These are phyloP conservation scores for Lagenidium giganteum DNA, from an alignment of 352 stramenopile genomes.

Conservation along the genomic window DNA sequence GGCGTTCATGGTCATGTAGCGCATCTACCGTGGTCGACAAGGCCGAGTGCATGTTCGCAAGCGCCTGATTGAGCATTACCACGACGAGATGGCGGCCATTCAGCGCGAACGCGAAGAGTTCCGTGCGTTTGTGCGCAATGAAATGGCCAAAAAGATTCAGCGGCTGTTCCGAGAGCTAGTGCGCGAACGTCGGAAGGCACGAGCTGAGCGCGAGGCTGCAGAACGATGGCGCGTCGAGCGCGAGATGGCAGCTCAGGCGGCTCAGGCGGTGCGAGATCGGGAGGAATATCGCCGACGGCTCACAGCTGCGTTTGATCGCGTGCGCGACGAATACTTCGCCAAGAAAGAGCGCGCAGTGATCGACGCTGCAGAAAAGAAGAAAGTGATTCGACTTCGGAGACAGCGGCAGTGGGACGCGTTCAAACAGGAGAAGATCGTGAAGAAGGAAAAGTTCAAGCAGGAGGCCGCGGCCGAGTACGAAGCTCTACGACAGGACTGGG, in stretches of 20 bases:
- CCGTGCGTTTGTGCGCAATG: constrained; percentile 20
- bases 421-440: constrained; percentile 26
- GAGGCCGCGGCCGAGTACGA: constrained; percentile 30
- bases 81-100: constrained; percentile 46
- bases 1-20: constrained; percentile 13
- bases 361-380: constrained; percentile 54
- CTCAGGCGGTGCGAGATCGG: constrained; percentile 23
- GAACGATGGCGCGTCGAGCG: constrained; percentile 23
- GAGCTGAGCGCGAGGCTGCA: constrained; percentile 20
- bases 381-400: constrained; percentile 41
- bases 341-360: constrained; percentile 38
- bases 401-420: constrained; percentile 62
- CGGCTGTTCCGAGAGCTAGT: constrained; percentile 31
- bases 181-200: constrained; percentile 12
- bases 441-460: constrained; percentile 33
- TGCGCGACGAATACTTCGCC: constrained; percentile 40
- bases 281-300: constrained; percentile 36
- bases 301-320: constrained; percentile 41
- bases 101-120: constrained; percentile 50
- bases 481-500: constrained; percentile 38
- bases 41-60: constrained; percentile 34
- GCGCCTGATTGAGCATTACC: constrained; percentile 39
- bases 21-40: constrained; percentile 52
- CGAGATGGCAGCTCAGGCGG: constrained; percentile 35
- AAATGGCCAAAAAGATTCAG: constrained; percentile 45